A percentile compares a stretch with the other conserved stretches of the same genome.
Evolutionary conservation across 2,329 filamentous ascomycete species (phyloP).

Genomic region (Ceratocystis diversiconidia): DNA sequence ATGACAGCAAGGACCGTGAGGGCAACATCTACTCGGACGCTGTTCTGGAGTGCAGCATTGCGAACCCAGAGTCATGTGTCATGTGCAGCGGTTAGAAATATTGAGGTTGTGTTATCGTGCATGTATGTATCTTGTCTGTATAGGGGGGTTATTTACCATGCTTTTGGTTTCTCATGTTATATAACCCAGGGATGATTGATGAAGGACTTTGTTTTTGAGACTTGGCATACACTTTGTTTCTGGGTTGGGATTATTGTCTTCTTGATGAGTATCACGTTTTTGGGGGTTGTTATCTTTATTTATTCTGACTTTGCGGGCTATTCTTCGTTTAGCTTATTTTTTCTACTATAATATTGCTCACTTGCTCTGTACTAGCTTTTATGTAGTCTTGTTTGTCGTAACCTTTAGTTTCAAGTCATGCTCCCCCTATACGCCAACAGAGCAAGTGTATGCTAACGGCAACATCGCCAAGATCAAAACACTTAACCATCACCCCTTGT

Average conservation of each 20-base stretch:
- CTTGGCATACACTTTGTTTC: not conserved
- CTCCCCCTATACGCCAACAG: too few species aligned
- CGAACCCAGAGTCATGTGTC: conserved; percentile 84
- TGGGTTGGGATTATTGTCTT: not conserved
- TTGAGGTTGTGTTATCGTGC: not conserved
- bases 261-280: not conserved
- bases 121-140: not conserved
- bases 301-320: not conserved
- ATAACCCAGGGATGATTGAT: not conserved
- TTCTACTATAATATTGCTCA: too few species aligned
- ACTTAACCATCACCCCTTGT: too few species aligned
- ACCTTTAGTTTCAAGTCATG: too few species aligned
- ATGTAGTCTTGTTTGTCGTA: too few species aligned
- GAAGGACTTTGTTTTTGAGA: not conserved
- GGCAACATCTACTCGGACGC: conserved; percentile 92
- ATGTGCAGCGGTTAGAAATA: conserved; percentile 81
- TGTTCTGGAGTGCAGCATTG: conserved; percentile 86
- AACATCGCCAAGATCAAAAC: too few species aligned
- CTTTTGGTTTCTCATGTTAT: not conserved
- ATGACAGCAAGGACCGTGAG: conserved; percentile 61
- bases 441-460: too few species aligned
- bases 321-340: not conserved
- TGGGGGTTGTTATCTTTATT: not conserved
- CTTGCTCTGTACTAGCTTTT: too few species aligned
- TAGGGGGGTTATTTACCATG: not conserved